A percentile compares a stretch with the other conserved stretches of the same genome.
Evolutionary conservation across 768 basidiomycete genomes (phyloP).

Genomic region (Russula abietina): DNA sequence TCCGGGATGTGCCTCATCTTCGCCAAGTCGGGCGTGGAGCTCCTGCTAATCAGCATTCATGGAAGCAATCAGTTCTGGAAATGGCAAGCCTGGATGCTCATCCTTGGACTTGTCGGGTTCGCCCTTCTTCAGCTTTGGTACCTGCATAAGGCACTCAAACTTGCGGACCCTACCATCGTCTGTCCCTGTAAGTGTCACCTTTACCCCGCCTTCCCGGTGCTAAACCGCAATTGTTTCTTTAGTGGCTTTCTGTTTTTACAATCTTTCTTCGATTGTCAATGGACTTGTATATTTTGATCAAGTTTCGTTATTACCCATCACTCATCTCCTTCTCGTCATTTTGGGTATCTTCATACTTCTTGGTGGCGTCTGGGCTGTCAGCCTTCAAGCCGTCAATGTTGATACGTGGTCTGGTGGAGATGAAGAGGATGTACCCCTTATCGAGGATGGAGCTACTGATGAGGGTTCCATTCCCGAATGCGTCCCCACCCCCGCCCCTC

Average conservation of each 20-base stretch:
- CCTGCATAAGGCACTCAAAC: constrained; percentile 67
- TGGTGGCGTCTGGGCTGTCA: constrained; percentile 86
- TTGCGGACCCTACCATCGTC: constrained; percentile 80
- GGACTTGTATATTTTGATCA: constrained; percentile 89
- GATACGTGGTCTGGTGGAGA: constrained; percentile 42
- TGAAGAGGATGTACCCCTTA: constrained; percentile 9
- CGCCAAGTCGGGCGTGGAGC: constrained; percentile 89
- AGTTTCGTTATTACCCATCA: constrained; percentile 57
- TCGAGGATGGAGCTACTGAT: background rate
- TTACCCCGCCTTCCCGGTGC: background rate
- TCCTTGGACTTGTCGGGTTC: constrained; percentile 63
- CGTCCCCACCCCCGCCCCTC: background rate
- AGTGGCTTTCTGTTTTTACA: constrained; percentile 95
- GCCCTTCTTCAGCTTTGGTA: constrained; percentile 83
- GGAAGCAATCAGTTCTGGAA: constrained; percentile 78
- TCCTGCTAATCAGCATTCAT: constrained; percentile 69
- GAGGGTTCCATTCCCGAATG: constrained; percentile 4
- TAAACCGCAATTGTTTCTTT: constrained; percentile 10
- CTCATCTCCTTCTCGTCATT: constrained; percentile 70
- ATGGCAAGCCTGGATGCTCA: constrained; percentile 79
- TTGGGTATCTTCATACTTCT: constrained; percentile 75
- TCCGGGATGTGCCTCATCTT: constrained; percentile 91
- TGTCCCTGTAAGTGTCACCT: constrained; percentile 59
- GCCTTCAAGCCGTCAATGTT: constrained; percentile 55
- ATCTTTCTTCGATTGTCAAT: constrained; percentile 85